phyloP scores from a whole-genome alignment of 495 filamentous ascomycete genomes.

The Daldinia loculata region DNA sequence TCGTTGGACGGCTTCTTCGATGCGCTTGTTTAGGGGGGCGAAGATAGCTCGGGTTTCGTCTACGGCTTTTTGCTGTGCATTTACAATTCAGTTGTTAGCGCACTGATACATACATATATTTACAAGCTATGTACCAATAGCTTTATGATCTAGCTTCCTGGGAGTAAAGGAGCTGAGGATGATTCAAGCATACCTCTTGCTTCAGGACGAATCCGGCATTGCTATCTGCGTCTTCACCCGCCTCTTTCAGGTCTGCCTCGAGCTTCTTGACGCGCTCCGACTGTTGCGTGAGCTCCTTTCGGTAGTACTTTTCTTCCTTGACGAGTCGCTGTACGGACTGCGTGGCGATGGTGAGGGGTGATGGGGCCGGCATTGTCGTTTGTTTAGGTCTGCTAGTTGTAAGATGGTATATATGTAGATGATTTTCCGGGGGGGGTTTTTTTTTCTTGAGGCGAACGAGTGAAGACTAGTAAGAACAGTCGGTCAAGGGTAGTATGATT shows the following conservation, averaged over 20 bases:
- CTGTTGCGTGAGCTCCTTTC: conserved; percentile 79
- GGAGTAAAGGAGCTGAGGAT: neutral
- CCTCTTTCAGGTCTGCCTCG: conserved; percentile 56
- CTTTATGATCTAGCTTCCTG: too few species aligned
- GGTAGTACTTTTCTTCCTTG: conserved; percentile 91
- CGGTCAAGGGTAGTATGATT: neutral
- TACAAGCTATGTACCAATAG: too few species aligned
- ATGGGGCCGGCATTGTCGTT: conserved; percentile 72
- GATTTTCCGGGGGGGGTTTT: neutral
- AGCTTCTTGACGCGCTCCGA: conserved; percentile 75
- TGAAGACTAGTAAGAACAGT: neutral
- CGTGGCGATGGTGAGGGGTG: conserved; percentile 75
- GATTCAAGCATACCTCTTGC: conserved; percentile 72
- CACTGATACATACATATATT: too few species aligned
- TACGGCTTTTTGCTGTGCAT: conserved; percentile 71
- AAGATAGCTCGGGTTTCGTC: conserved; percentile 87
- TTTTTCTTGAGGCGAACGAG: neutral
- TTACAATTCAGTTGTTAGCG: conserved; percentile 35
- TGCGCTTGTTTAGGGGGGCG: conserved; percentile 69
- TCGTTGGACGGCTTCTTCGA: conserved; percentile 70
- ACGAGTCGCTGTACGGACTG: conserved; percentile 80
- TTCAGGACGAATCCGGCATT: conserved; percentile 76
- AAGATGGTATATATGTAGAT: neutral
- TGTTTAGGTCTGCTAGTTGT: conserved; percentile 13
- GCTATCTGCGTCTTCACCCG: conserved; percentile 60